phyloP scores from a whole-genome alignment of 164 flowering plant species.

The Nymphaea thermarum region DNA sequence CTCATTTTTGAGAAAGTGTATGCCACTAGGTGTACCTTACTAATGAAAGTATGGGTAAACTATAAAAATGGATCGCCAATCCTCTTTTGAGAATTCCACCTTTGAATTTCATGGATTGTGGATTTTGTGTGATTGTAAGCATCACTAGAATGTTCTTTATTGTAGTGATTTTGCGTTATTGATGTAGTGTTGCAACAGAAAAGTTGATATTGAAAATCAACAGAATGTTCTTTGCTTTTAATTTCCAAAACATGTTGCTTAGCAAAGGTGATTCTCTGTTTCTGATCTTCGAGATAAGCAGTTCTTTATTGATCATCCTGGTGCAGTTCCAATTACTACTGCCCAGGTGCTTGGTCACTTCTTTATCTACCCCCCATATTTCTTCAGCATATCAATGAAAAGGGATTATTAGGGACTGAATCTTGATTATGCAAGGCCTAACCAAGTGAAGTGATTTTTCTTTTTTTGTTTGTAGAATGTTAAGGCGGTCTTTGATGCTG shows the following conservation, averaged over 20 bases:
- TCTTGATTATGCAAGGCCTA: neutral
- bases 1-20: too few species aligned
- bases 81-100: too few species aligned
- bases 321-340: constrained; percentile 76
- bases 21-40: too few species aligned
- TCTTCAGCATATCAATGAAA: neutral
- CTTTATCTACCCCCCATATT: neutral
- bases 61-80: too few species aligned
- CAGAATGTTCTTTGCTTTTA: neutral
- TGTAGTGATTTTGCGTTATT: too few species aligned
- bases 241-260: too few species aligned
- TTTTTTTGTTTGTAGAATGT: constrained; percentile 48
- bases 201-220: too few species aligned
- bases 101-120: too few species aligned
- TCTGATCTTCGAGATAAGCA: constrained; percentile 89
- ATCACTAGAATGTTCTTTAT: too few species aligned
- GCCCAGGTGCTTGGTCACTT: constrained; percentile 5
- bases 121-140: too few species aligned
- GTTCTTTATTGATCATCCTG: constrained; percentile 75
- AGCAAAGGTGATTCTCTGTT: constrained; percentile 1
- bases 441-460: neutral
- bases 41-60: too few species aligned
- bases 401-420: neutral
- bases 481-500: constrained; percentile 89
- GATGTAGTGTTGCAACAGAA: too few species aligned